A percentile compares a stretch with the other conserved stretches of the same genome.
Evolutionary conservation across 2,329 filamentous ascomycete genomes (phyloP).

Genomic region (Gyromitra esculenta): DNA sequence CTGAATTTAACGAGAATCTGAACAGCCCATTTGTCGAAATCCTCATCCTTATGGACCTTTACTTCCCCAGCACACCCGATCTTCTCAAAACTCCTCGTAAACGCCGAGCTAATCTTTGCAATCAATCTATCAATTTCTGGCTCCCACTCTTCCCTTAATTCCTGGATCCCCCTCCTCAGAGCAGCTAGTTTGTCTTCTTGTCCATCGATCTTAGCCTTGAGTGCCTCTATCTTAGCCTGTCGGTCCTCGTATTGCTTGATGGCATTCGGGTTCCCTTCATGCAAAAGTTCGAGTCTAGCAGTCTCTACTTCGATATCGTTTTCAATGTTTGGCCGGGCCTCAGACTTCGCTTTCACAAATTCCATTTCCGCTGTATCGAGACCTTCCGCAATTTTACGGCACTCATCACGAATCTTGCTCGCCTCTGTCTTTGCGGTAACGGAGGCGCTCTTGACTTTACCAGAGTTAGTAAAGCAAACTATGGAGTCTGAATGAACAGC

Average conservation of each 20-base stretch:
- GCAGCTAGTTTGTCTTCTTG: slow-evolving; percentile 68
- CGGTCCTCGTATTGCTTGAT: slow-evolving; percentile 81
- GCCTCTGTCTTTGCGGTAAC: slow-evolving; percentile 22
- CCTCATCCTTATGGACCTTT: slow-evolving; percentile 83
- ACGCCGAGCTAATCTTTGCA: slow-evolving; percentile 84
- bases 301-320: slow-evolving; percentile 77
- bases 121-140: slow-evolving; percentile 81
- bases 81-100: slow-evolving; percentile 90
- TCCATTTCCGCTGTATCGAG: slow-evolving; percentile 56
- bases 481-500: background rate
- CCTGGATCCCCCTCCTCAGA: slow-evolving; percentile 69
- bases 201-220: slow-evolving; percentile 69
- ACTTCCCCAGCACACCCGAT: slow-evolving; percentile 96
- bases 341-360: slow-evolving; percentile 64
- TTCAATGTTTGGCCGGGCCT: slow-evolving; percentile 70
- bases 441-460: slow-evolving; percentile 33
- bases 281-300: slow-evolving; percentile 80
- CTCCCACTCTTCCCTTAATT: slow-evolving; percentile 80
- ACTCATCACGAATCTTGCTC: slow-evolving; percentile 21
- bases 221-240: slow-evolving; percentile 73
- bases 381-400: slow-evolving; percentile 37
- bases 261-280: slow-evolving; percentile 77
- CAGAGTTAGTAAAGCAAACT: slow-evolving; percentile 20
- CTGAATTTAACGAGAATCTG: slow-evolving; percentile 94
- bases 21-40: slow-evolving; percentile 94